A percentile compares a stretch with the other conserved stretches of the same genome.
These are phyloP conservation scores for Golovinomyces cichoracearum DNA, from an alignment of 2,329 filamentous ascomycete genomes.

Conservation along the genomic window DNA sequence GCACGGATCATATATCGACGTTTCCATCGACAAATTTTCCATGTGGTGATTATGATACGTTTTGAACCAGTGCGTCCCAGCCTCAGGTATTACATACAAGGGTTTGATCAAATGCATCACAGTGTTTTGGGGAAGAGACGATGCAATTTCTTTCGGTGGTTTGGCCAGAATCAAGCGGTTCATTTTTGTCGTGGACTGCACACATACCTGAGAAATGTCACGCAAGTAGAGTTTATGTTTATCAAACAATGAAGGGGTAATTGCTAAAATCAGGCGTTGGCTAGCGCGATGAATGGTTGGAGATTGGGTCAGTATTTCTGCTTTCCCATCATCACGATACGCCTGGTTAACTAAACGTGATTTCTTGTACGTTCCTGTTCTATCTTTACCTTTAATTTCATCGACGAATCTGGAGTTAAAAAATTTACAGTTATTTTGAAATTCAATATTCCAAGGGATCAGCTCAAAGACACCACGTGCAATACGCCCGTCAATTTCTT, in stretches of 20 bases:
- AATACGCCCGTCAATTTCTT: neutral
- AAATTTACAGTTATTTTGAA: neutral
- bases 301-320: conserved; percentile 1
- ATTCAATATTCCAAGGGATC: neutral
- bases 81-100: conserved; percentile 1
- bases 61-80: neutral
- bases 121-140: neutral
- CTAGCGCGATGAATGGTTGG: neutral
- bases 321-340: neutral
- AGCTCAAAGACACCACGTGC: neutral
- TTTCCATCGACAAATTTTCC: conserved; percentile 1
- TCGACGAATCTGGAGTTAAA: neutral
- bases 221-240: neutral
- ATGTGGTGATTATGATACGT: conserved; percentile 1
- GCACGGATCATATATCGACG: conserved; percentile 2
- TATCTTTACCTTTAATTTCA: neutral
- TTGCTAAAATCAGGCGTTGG: neutral
- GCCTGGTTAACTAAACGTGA: conserved; percentile 1
- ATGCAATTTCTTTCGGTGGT: neutral
- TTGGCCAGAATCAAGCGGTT: neutral
- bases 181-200: neutral
- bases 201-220: neutral
- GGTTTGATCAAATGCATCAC: neutral
- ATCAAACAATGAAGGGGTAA: neutral
- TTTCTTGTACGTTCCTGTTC: neutral